Conservation (phyloP, 1,284 basidiomycete genomes). For the Boletus mariae region DNA sequence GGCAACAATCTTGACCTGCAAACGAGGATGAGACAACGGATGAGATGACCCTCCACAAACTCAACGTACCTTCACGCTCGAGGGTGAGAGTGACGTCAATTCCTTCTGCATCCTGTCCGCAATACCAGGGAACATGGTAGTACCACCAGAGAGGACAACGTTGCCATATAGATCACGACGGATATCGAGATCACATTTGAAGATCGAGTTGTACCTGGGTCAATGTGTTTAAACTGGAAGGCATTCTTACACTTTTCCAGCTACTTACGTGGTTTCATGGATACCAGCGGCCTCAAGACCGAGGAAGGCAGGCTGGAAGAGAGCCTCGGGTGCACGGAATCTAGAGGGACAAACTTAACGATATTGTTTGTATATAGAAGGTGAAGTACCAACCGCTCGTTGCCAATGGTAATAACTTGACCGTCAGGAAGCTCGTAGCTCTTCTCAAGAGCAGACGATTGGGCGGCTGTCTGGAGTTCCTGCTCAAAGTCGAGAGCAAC, state of each 20-base stretch:
- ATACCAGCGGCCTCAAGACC: constrained; percentile 94
- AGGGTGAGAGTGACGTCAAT: constrained; percentile 78
- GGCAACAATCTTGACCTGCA: constrained; percentile 89
- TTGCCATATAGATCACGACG: constrained; percentile 91
- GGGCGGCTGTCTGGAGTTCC: constrained; percentile 90
- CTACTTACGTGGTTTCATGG: constrained; percentile 85
- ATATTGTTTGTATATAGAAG: not conserved
- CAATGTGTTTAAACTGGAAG: constrained; percentile 8
- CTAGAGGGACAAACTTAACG: constrained; percentile 34
- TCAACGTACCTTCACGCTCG: constrained; percentile 80
- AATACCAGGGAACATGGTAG: constrained; percentile 97
- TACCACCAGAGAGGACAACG: constrained; percentile 93
- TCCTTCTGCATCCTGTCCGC: constrained; percentile 99
- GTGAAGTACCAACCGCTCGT: constrained; percentile 67
- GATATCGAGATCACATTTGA: constrained; percentile 78
- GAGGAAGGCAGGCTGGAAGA: constrained; percentile 95
- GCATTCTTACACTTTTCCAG: not conserved
- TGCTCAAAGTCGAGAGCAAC: constrained; percentile 97
- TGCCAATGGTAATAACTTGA: constrained; percentile 95
- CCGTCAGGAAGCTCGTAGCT: constrained; percentile 96
- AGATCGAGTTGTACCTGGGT: constrained; percentile 81
- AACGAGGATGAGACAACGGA: constrained; percentile 6
- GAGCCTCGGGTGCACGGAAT: constrained; percentile 95
- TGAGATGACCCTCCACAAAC: not conserved
- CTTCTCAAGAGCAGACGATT: constrained; percentile 91